phyloP scores from a whole-genome alignment of 1,139 yeast genomes.

The Geotrichum australiense region DNA sequence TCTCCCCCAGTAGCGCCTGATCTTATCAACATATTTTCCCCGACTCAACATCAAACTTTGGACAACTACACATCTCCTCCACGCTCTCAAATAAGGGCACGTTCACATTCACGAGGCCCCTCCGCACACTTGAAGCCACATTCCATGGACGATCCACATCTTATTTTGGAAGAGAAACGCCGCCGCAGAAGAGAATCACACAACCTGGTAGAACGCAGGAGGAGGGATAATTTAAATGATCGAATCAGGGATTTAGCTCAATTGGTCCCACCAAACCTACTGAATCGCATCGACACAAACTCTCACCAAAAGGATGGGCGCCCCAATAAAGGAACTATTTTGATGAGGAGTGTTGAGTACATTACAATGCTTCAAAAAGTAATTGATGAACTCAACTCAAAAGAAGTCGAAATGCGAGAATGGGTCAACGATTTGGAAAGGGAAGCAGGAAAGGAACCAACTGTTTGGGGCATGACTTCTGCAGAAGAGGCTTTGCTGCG shows the following conservation, averaged over 20 bases:
- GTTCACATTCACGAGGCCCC: neutral
- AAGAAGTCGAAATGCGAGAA: conserved; percentile 67
- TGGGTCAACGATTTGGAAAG: conserved; percentile 50
- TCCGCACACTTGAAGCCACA: conserved; percentile 1
- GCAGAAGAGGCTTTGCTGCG: conserved; percentile 72
- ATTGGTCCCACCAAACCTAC: conserved; percentile 60
- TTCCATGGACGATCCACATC: conserved; percentile 22
- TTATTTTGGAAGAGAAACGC: conserved; percentile 27
- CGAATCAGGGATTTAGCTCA: conserved; percentile 74
- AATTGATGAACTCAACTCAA: conserved; percentile 61
- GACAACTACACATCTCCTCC: neutral
- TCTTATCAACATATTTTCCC: too few relatives aligned
- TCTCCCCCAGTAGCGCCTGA: too few relatives aligned
- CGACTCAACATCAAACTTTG: neutral
- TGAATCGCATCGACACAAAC: conserved; percentile 25
- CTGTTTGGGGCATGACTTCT: conserved; percentile 60
- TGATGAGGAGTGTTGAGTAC: conserved; percentile 79
- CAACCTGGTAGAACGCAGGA: conserved; percentile 50
- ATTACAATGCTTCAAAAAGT: conserved; percentile 64
- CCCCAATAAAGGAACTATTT: conserved; percentile 88
- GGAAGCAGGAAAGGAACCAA: conserved; percentile 36
- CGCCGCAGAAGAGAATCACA: conserved; percentile 42
- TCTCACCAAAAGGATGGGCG: conserved; percentile 58
- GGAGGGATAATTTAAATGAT: conserved; percentile 85
- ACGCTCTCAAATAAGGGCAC: conserved; percentile 8